A percentile compares a stretch with the other conserved stretches of the same genome.
These are phyloP conservation scores for Xylaria castorea DNA, from an alignment of 495 filamentous ascomycete genomes.

Conservation along the genomic window DNA sequence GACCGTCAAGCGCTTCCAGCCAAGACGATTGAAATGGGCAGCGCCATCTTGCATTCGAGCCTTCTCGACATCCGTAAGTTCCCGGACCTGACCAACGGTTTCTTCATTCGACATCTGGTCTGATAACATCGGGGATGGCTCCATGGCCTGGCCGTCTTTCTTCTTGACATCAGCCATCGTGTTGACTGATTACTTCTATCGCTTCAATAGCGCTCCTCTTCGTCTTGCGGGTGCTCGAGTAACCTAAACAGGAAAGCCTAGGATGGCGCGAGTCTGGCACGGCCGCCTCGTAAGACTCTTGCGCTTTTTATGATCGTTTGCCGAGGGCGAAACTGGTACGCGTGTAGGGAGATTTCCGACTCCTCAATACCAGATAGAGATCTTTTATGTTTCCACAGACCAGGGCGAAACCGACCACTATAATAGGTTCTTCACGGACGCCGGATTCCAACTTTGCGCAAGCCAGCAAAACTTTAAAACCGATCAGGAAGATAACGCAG, in stretches of 20 bases:
- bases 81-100: slow-evolving; percentile 39
- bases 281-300: not conserved
- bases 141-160: slow-evolving; percentile 33
- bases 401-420: not conserved
- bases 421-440: not conserved
- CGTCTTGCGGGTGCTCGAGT: not conserved
- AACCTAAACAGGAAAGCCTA: not conserved
- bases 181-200: not conserved
- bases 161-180: slow-evolving; percentile 33
- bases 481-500: not conserved
- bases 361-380: not conserved
- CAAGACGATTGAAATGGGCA: slow-evolving; percentile 51
- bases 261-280: not conserved
- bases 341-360: not conserved
- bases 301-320: not conserved
- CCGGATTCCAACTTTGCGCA: not conserved
- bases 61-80: slow-evolving; percentile 45
- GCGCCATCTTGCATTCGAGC: slow-evolving; percentile 47
- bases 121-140: slow-evolving; percentile 12
- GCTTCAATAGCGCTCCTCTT: not conserved
- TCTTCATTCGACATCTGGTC: slow-evolving; percentile 32
- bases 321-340: not conserved
- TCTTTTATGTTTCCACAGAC: not conserved
- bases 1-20: slow-evolving; percentile 58
- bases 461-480: slow-evolving; percentile 12